phyloP scores from a whole-genome alignment of 192 early-diverging fungal genomes.

The Chytriomyces sp. region DNA sequence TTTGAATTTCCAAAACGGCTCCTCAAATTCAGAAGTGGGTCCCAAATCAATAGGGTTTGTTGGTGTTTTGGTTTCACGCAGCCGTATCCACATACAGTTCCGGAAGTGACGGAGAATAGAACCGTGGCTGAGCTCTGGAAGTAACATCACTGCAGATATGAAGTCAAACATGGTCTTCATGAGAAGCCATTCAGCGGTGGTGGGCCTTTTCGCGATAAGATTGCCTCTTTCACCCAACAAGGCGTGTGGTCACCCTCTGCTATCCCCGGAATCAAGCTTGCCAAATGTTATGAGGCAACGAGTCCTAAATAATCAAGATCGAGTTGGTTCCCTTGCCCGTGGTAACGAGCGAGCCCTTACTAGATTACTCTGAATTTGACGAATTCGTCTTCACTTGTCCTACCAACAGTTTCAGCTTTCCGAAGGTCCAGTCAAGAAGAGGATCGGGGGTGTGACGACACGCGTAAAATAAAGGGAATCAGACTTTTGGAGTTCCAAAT shows the following conservation, averaged over 20 bases:
- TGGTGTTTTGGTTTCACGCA: background rate
- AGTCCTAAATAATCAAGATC: slow-evolving; percentile 63
- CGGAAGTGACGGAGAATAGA: no score
- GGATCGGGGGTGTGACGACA: slow-evolving; percentile 55
- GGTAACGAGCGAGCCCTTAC: slow-evolving; percentile 56
- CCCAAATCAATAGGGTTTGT: slow-evolving; percentile 56
- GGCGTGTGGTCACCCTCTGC: slow-evolving; percentile 7
- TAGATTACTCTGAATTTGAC: slow-evolving; percentile 34
- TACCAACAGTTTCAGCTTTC: slow-evolving; percentile 53
- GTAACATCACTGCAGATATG: slow-evolving; percentile 50
- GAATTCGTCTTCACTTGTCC: slow-evolving; percentile 58
- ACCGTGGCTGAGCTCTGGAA: no score
- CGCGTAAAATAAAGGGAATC: slow-evolving; percentile 38
- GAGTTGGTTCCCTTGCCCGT: slow-evolving; percentile 54
- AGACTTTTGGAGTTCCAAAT: background rate
- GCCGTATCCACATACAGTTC: no score
- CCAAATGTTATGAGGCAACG: slow-evolving; percentile 28
- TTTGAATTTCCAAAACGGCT: slow-evolving; percentile 35
- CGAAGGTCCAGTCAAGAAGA: slow-evolving; percentile 48
- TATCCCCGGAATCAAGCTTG: slow-evolving; percentile 15
- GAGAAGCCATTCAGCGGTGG: slow-evolving; percentile 40
- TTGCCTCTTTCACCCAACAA: no score
- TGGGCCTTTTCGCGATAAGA: background rate
- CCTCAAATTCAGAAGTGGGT: slow-evolving; percentile 51
- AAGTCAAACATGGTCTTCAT: slow-evolving; percentile 61